Percentiles rank a stretch among this genome's conserved stretches.
phyloP scores from a whole-genome alignment of 371 early-diverging fungal species.

The Edhazardia aedis region DNA sequence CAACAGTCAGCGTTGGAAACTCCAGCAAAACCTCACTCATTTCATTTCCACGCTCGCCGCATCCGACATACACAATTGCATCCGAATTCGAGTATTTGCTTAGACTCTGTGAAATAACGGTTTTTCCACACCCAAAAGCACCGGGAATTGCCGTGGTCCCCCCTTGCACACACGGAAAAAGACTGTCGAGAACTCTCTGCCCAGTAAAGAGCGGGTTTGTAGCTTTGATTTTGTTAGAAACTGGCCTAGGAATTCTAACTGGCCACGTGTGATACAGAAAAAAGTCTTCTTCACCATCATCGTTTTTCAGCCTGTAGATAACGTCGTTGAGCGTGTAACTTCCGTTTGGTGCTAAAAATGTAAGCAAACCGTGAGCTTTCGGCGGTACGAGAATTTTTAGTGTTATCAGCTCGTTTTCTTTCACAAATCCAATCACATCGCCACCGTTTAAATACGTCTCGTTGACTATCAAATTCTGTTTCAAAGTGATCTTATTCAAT shows the following conservation, averaged over 20 bases:
- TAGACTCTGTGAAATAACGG: slow-evolving; percentile 95
- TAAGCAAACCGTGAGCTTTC: slow-evolving; percentile 69
- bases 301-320: slow-evolving; percentile 74
- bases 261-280: slow-evolving; percentile 96
- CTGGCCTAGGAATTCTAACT: slow-evolving; percentile 88
- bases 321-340: slow-evolving; percentile 70
- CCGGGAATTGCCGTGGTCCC: slow-evolving; percentile 99
- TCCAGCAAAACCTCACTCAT: slow-evolving; percentile 99
- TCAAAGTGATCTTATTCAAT: not conserved
- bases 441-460: slow-evolving; percentile 89
- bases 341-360: slow-evolving; percentile 76
- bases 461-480: slow-evolving; percentile 47
- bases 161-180: slow-evolving; percentile 99
- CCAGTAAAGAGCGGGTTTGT: slow-evolving; percentile 89
- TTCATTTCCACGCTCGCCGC: slow-evolving; percentile 98
- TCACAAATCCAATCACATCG: slow-evolving; percentile 78
- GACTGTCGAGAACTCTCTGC: slow-evolving; percentile 88
- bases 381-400: slow-evolving; percentile 77
- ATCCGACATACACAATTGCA: slow-evolving; percentile 95
- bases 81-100: slow-evolving; percentile 99
- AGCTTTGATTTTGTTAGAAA: slow-evolving; percentile 76
- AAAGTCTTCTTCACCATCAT: slow-evolving; percentile 60
- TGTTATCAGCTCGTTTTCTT: slow-evolving; percentile 77
- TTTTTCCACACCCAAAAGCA: slow-evolving; percentile 99
- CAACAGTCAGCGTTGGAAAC: slow-evolving; percentile 58